These are phyloP conservation scores for Phialophora tarda DNA, from an alignment of 2,329 filamentous ascomycete species.

Conservation along the genomic window DNA sequence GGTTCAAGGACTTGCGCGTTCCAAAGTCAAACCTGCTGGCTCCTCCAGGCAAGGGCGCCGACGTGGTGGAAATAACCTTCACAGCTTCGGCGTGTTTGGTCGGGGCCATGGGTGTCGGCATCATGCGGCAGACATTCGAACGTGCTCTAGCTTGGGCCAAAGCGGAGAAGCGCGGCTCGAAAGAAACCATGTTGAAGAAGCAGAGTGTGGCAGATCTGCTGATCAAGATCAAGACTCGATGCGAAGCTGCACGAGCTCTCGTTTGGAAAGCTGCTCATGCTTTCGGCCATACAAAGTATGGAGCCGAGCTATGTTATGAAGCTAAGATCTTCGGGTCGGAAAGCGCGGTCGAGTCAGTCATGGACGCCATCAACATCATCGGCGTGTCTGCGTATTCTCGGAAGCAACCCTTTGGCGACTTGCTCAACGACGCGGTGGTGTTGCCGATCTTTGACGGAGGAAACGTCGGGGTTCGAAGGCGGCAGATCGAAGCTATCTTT, in stretches of 20 bases:
- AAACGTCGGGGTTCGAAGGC: slow-evolving; percentile 59
- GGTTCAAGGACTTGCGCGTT: slow-evolving; percentile 56
- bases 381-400: slow-evolving; percentile 57
- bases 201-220: slow-evolving; percentile 61
- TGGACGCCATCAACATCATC: slow-evolving; percentile 59
- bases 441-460: slow-evolving; percentile 61
- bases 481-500: slow-evolving; percentile 48
- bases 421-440: slow-evolving; percentile 55
- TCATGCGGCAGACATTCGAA: slow-evolving; percentile 62
- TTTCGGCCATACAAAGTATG: slow-evolving; percentile 51
- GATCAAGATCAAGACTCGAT: slow-evolving; percentile 59
- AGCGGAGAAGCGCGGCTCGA: slow-evolving; percentile 53
- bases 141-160: slow-evolving; percentile 59
- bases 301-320: slow-evolving; percentile 55
- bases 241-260: slow-evolving; percentile 57
- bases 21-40: slow-evolving; percentile 56
- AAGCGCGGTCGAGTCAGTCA: slow-evolving; percentile 54
- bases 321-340: slow-evolving; percentile 61
- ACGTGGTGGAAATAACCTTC: slow-evolving; percentile 53
- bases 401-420: slow-evolving; percentile 51
- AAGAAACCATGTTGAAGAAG: slow-evolving; percentile 52
- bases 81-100: slow-evolving; percentile 57
- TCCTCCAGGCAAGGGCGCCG: slow-evolving; percentile 51
- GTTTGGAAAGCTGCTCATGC: slow-evolving; percentile 59
- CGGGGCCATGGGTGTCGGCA: slow-evolving; percentile 60